Conservation (phyloP, 441 rosid genomes). For the Raphanus hybrid region DNA sequence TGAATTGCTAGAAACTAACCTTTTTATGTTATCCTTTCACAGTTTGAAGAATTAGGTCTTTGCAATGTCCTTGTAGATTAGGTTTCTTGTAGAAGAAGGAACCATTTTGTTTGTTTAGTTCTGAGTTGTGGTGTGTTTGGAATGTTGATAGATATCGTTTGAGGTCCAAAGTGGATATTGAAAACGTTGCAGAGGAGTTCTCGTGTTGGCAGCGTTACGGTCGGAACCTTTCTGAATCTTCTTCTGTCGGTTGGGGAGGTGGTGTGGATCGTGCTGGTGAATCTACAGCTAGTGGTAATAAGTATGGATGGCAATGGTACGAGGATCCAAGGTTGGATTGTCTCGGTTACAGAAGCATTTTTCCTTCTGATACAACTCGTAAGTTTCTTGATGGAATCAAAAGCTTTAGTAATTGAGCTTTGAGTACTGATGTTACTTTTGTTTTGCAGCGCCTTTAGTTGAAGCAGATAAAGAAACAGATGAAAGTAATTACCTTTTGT, state of each 20-base stretch:
- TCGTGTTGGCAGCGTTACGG: slow-evolving; percentile 92
- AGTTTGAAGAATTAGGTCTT: not conserved
- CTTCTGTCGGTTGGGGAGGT: slow-evolving; percentile 74
- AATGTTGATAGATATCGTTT: slow-evolving; percentile 65
- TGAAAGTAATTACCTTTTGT: slow-evolving; percentile 43
- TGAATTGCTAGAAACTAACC: not conserved
- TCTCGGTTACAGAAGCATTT: slow-evolving; percentile 84
- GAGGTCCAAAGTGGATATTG: slow-evolving; percentile 91
- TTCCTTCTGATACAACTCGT: slow-evolving; percentile 65
- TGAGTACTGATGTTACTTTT: slow-evolving; percentile 18
- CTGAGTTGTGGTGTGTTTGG: slow-evolving; percentile 14
- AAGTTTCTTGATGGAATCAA: slow-evolving; percentile 34
- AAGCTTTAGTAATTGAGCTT: slow-evolving; percentile 14
- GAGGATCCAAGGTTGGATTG: slow-evolving; percentile 83
- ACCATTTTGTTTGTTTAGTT: slow-evolving; percentile 1
- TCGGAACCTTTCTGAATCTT: slow-evolving; percentile 52
- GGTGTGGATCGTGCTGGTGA: slow-evolving; percentile 56
- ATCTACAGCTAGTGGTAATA: slow-evolving; percentile 67
- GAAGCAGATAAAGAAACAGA: slow-evolving; percentile 67
- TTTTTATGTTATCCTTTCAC: not conserved
- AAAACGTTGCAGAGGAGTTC: slow-evolving; percentile 69
- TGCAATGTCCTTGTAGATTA: not conserved
- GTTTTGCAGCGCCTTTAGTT: slow-evolving; percentile 79
- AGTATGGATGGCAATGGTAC: slow-evolving; percentile 83
- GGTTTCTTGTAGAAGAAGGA: slow-evolving; percentile 10